These are phyloP conservation scores for Vicia faba DNA, from an alignment of 306 rosid genomes.

Conservation along the genomic window DNA sequence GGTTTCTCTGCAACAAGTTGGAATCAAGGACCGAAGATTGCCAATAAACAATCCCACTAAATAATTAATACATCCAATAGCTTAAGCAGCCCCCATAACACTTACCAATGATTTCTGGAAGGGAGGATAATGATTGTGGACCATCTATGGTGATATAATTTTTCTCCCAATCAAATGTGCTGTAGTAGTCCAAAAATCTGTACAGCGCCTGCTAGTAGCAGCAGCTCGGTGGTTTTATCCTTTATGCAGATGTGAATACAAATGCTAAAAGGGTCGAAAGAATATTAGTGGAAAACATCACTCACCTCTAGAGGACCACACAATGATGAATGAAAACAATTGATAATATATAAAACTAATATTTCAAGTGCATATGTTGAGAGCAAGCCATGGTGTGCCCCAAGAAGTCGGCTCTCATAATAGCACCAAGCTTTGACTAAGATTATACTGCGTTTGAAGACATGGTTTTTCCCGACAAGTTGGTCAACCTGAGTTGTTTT, in stretches of 20 bases:
- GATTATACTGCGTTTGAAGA: constrained; percentile 63
- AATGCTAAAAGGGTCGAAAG: constrained; percentile 23
- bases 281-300: constrained; percentile 29
- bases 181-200: constrained; percentile 66
- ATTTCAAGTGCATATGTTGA: constrained; percentile 73
- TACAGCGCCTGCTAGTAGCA: constrained; percentile 57
- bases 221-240: constrained; percentile 31
- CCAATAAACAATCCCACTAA: constrained; percentile 23
- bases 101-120: constrained; percentile 58
- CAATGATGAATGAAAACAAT: constrained; percentile 57
- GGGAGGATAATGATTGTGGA: constrained; percentile 52
- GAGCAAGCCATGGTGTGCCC: constrained; percentile 63
- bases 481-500: constrained; percentile 51
- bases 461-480: constrained; percentile 61
- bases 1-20: constrained; percentile 44
- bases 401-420: constrained; percentile 76
- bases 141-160: constrained; percentile 60
- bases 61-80: not conserved
- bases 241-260: constrained; percentile 24
- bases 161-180: constrained; percentile 62
- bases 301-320: constrained; percentile 75
- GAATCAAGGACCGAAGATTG: constrained; percentile 31
- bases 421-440: constrained; percentile 80
- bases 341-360: constrained; percentile 60
- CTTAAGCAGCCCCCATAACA: constrained; percentile 20